Base-by-base conservation (phyloP, 140 eudicot species). In the Stevia rebaudiana region DNA sequence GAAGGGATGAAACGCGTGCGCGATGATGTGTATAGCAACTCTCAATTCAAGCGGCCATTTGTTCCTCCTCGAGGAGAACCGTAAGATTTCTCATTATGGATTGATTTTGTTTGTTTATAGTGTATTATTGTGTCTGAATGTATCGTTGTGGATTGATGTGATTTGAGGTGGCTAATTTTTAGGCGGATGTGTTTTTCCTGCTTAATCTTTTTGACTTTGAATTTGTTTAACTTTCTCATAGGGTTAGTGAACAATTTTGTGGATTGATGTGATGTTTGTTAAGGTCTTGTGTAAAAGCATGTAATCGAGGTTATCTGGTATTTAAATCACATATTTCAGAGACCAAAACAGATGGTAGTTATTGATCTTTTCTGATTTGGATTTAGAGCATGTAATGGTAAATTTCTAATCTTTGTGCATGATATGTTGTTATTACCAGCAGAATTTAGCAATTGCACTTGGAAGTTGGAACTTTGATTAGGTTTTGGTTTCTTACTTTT, bases 1-100 rank as follows among this genome's bases (percentile, higher is more conserved):
- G 73, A 59, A 92, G 95, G 72, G 74, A 94, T 94, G 99, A 94
- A 94, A 79, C 83, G 99, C 41, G 63, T 83, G 59, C 84, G 99
- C 0, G 99, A 94, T 44, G 99, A 94, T 62, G 87, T 44, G 35
- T 81, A 61, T 73, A 71, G 69, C 35, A 90, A 76, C 74, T 79
- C 97, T 66, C 96, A 85, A 81, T 83, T 85, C 71, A 88, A 86
- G 74, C 90, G 97, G 39, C 96, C 97, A 30, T 86, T 85, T 70
- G 95, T 79, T 58, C 71, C 97, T 61, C 85, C 94, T 63, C 82
- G 95, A 15, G 94, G 79, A 37, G 95, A 87, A 72, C 65, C 95
- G 99, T 92, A 71, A 77, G 98, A 54, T 79, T 17, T 60, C 30
- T 58, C 2, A 18, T 41, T 40, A 16, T 42, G 10, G 43, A 44